Evolutionary conservation across 1,139 yeast genomes (phyloP).

Genomic region (Kodamaea suecica): DNA sequence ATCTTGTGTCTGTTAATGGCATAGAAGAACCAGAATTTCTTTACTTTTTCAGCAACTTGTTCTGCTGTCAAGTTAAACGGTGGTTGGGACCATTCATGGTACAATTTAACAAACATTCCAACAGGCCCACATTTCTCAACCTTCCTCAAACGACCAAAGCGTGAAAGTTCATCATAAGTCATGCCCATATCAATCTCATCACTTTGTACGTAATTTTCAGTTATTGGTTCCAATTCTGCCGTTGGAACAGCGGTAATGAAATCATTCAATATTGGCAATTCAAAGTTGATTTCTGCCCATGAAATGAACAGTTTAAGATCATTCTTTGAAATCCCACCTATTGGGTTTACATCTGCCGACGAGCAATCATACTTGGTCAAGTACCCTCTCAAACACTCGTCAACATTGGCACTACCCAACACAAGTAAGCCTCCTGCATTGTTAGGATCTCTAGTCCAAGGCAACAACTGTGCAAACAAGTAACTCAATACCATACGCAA

Average conservation of each 20-base stretch:
- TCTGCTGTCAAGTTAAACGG: slow-evolving; percentile 65
- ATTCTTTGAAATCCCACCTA: slow-evolving; percentile 94
- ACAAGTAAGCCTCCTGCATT: slow-evolving; percentile 79
- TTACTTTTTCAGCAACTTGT: slow-evolving; percentile 88
- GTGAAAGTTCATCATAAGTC: slow-evolving; percentile 88
- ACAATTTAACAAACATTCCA: slow-evolving; percentile 83
- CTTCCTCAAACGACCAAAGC: slow-evolving; percentile 89
- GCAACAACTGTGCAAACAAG: slow-evolving; percentile 87
- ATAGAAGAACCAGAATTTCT: slow-evolving; percentile 85
- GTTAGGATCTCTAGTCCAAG: slow-evolving; percentile 75
- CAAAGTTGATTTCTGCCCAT: slow-evolving; percentile 68
- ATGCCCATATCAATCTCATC: slow-evolving; percentile 98
- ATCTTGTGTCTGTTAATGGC: slow-evolving; percentile 95
- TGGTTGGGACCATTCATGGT: slow-evolving; percentile 89
- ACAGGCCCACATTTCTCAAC: slow-evolving; percentile 95
- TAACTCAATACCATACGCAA: slow-evolving; percentile 92
- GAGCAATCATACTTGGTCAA: slow-evolving; percentile 96
- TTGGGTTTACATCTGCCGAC: slow-evolving; percentile 94
- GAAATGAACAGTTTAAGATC: slow-evolving; percentile 83
- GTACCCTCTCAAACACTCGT: slow-evolving; percentile 92
- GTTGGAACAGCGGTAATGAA: slow-evolving; percentile 93
- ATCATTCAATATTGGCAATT: slow-evolving; percentile 71
- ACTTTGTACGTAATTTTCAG: slow-evolving; percentile 86
- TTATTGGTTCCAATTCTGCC: slow-evolving; percentile 95
- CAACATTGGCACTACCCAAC: slow-evolving; percentile 96